Conservation (phyloP, 805 yeast species). For the Scheffersomyces stipitis region DNA sequence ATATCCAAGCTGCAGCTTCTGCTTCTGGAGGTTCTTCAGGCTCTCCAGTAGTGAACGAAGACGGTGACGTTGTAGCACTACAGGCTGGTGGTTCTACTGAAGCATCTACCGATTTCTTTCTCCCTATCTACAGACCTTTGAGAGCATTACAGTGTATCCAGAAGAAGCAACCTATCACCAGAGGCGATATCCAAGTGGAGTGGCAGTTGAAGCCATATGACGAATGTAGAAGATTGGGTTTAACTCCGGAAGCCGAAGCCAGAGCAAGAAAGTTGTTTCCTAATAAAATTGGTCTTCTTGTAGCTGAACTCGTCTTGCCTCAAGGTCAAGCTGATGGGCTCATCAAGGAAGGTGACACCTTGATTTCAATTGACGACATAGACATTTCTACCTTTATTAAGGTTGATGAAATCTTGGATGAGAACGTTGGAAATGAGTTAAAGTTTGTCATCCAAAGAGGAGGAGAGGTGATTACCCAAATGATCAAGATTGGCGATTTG, state of each 20-base stretch:
- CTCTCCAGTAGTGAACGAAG: slow-evolving; percentile 90
- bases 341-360: slow-evolving; percentile 82
- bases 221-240: slow-evolving; percentile 85
- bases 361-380: slow-evolving; percentile 68
- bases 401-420: slow-evolving; percentile 82
- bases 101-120: slow-evolving; percentile 89
- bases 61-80: slow-evolving; percentile 84
- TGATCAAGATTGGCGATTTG: slow-evolving; percentile 65
- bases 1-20: slow-evolving; percentile 93
- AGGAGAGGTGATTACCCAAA: slow-evolving; percentile 54
- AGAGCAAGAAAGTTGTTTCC: slow-evolving; percentile 70
- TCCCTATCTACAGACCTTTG: slow-evolving; percentile 80
- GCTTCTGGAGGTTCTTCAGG: slow-evolving; percentile 97
- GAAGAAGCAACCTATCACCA: slow-evolving; percentile 54
- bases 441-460: slow-evolving; percentile 63
- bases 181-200: slow-evolving; percentile 92
- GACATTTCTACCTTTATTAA: slow-evolving; percentile 68
- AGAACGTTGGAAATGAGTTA: slow-evolving; percentile 53
- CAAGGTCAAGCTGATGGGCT: slow-evolving; percentile 78
- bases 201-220: slow-evolving; percentile 88
- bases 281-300: slow-evolving; percentile 72
- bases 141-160: slow-evolving; percentile 81
- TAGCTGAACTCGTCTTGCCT: slow-evolving; percentile 78
- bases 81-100: slow-evolving; percentile 94
- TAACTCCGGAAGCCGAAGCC: slow-evolving; percentile 71